phyloP scores from a whole-genome alignment of 2,329 filamentous ascomycete genomes.

The Fusarium domesticum region DNA sequence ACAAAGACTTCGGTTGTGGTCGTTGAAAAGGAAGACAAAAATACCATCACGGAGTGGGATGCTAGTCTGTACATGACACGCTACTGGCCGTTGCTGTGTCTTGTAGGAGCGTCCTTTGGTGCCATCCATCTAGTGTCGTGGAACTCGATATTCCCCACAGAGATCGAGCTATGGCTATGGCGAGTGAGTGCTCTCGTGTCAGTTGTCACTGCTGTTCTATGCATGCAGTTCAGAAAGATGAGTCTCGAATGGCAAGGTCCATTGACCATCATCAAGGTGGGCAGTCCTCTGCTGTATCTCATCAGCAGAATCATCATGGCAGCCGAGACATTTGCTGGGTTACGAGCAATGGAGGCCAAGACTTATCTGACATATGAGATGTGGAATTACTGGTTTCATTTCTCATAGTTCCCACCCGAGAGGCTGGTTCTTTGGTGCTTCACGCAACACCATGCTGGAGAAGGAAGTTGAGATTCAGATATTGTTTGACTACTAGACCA shows the following conservation, averaged over 20 bases:
- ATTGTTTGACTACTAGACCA: no score
- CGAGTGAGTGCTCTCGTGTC: slow-evolving; percentile 6
- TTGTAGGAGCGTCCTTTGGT: slow-evolving; percentile 10
- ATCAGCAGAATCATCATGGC: slow-evolving; percentile 9
- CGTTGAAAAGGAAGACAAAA: neutral
- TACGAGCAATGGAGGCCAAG: slow-evolving; percentile 9
- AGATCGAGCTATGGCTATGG: slow-evolving; percentile 11
- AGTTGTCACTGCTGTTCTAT: slow-evolving; percentile 5
- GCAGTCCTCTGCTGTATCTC: slow-evolving; percentile 12
- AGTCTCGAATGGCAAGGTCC: slow-evolving; percentile 4
- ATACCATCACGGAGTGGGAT: slow-evolving; percentile 8
- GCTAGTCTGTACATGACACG: slow-evolving; percentile 10
- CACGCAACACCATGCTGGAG: no score
- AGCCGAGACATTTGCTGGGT: slow-evolving; percentile 8
- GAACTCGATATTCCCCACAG: slow-evolving; percentile 7
- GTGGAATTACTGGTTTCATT: slow-evolving; percentile 11
- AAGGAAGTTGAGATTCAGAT: no score
- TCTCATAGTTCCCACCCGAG: neutral
- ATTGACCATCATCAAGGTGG: slow-evolving; percentile 5
- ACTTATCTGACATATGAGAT: slow-evolving; percentile 6
- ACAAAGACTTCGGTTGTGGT: no score
- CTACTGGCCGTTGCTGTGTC: slow-evolving; percentile 12
- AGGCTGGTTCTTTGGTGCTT: no score
- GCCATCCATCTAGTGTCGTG: slow-evolving; percentile 11
- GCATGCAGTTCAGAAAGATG: slow-evolving; percentile 10